Base-by-base conservation (phyloP, 106 monocot genomes). In the Narthecium ossifragum region DNA sequence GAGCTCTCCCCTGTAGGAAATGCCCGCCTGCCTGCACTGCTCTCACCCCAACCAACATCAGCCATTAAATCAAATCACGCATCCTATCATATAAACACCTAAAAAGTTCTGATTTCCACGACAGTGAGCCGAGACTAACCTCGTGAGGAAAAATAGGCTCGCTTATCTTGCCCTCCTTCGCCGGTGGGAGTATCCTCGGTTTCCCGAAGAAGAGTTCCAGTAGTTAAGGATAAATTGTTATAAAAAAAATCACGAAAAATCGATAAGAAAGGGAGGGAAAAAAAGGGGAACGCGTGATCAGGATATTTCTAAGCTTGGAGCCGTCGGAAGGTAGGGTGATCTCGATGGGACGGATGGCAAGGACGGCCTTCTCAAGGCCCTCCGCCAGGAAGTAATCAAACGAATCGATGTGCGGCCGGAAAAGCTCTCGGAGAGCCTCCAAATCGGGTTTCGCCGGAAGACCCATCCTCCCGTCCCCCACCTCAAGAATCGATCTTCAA, bases 351-450 rank as follows among this genome's bases (percentile, higher is more conserved):
- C 65, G 59, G 73, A 90, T 86, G 24, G 63, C 60, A 7, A 23
- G 43, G 40, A 86, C 21, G 36, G 78, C 75, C 39, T 51, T 70
- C 50, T 86, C 90, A 8, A 96, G 64, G 1, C 90, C 90, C 18
- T 83, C 73, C 4, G 86, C 86, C 31, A 90, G 15, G 71, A 96
- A 96, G 71, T 96, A 78, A 43, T 96, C 78, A 41, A 86, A 96
- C 32, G 94, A 96, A 18, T 96, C 94, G 53, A 96, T 73, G 53
- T 96, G 94, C 32, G 83, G 94, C 31, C 36, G 78, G 65, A 83
- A 75, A 18, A 96, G 80, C 46, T 90, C 70, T 7, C 69, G 74
- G 12, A 90, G 75, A 18, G 64, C 18, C 25, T 46, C 49, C 45
- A 54, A 78, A 26, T 74, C 57, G 30, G 50, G 4, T 26, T 74